Base-by-base conservation (phyloP, 768 basidiomycete genomes). In the Arthromyces matolae region DNA sequence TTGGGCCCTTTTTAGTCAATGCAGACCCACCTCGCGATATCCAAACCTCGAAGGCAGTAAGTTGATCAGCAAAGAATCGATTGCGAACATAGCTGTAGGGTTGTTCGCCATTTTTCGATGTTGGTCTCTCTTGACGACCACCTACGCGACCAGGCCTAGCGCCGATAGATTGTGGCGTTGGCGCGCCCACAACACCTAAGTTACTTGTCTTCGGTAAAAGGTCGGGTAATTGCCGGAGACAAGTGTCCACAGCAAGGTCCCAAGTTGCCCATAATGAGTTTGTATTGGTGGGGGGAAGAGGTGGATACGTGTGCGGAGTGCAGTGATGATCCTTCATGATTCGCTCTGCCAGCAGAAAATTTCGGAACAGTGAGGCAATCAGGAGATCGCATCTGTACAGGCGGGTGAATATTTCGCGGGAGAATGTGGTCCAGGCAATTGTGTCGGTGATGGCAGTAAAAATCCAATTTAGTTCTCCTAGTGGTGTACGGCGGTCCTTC, bases 401-500 rank as follows among this genome's bases (percentile, higher is more conserved):
- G 28, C 92, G 82, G 14, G 93, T 93, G 68, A 99, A 98, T 3
- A 91, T 80, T 29, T 96, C 93, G 37, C 86, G 81, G 31, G 93
- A 87, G 64, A 99, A 95, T 2, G 92, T 90, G 12, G 94, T 94
- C 96, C 96, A 99, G 6, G 96, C 96, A 52, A 99, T 98, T 8
- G 96, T 98, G 68, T 99, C 96, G 13, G 96, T 98, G 47, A 99
- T 90, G 27, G 95, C 93, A 1, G 93, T 98, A 69, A 98, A 98
- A 53, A 98, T 98, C 96, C 96, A 99, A 63, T 95, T 96, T n/a
- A 99, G 79, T 68, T 99, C 96, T 42, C 96, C 96, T 0, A 99
- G 73, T 1, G 96, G 94, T 0, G 96, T 98, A 20, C 94, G 81
- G 16, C 96, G 80, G 61, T 99, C 96, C 67, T 95, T 96, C 50